Percentiles rank a stretch among this genome's conserved stretches.
phyloP scores from a whole-genome alignment of 2,329 filamentous ascomycete species.

The Claviceps paspali region DNA sequence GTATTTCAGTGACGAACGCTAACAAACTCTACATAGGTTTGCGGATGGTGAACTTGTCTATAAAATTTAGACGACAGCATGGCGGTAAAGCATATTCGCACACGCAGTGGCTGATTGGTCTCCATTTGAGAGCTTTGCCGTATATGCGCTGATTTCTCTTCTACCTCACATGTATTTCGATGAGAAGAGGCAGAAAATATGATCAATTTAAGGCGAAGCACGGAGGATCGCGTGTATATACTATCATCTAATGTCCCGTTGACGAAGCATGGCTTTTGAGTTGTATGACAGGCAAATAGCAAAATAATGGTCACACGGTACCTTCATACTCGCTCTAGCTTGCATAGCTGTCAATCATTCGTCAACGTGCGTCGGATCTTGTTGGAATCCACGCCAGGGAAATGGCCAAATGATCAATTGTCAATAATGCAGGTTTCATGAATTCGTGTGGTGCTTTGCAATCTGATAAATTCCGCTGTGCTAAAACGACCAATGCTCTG shows the following conservation, averaged over 20 bases:
- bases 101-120: not conserved
- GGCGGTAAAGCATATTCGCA: not conserved
- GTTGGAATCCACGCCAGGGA: not conserved
- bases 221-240: not conserved
- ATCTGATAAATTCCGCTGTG: not conserved
- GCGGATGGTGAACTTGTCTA: constrained; percentile 52
- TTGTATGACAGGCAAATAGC: not conserved
- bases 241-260: no score
- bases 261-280: no score
- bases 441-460: not conserved
- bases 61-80: constrained; percentile 37
- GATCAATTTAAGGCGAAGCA: not conserved
- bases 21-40: constrained; percentile 26
- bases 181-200: not conserved
- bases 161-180: not conserved
- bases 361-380: not conserved
- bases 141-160: not conserved
- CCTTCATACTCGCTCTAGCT: not conserved
- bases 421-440: not conserved
- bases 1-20: constrained; percentile 8
- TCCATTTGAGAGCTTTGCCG: not conserved
- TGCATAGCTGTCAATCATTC: not conserved
- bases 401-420: not conserved
- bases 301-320: not conserved
- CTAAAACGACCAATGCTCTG: not conserved